phyloP scores from a whole-genome alignment of 805 yeast genomes.

The Barnettozyma sucrosica region DNA sequence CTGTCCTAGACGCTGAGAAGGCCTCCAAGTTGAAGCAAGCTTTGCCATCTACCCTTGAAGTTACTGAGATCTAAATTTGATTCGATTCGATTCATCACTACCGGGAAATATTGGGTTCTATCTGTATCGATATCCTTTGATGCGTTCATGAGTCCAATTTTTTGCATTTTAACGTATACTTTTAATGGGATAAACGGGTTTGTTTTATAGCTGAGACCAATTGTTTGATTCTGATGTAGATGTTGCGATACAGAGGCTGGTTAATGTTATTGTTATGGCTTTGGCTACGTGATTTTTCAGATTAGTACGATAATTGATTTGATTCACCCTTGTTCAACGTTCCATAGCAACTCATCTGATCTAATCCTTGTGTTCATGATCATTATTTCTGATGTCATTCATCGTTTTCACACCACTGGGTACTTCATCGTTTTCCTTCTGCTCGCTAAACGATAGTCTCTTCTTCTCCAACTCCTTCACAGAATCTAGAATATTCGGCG shows the following conservation, averaged over 20 bases:
- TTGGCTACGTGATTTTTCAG: too few relatives aligned
- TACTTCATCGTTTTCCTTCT: slow-evolving; percentile 3
- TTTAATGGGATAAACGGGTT: slow-evolving; percentile 17
- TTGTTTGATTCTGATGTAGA: neutral
- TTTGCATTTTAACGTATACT: slow-evolving; percentile 13
- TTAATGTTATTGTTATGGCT: too few relatives aligned
- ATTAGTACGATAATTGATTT: neutral
- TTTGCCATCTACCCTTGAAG: slow-evolving; percentile 88
- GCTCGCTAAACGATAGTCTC: slow-evolving; percentile 9
- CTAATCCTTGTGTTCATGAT: neutral
- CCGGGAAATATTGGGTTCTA: neutral
- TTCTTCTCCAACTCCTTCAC: slow-evolving; percentile 18
- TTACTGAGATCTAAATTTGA: slow-evolving; percentile 40
- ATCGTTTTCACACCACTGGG: neutral
- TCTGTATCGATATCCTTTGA: neutral
- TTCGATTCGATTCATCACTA: slow-evolving; percentile 3
- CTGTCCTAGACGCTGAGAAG: slow-evolving; percentile 91
- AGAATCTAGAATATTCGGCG: slow-evolving; percentile 24
- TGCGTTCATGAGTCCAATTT: neutral
- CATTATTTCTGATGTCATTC: neutral
- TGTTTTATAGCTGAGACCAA: slow-evolving; percentile 7
- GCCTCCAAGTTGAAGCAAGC: slow-evolving; percentile 97
- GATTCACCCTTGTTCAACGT: neutral
- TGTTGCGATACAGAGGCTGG: neutral
- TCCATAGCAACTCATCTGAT: neutral